Evolutionary conservation across 345 rosid species (phyloP), one percentile per base, ranked within the genome.

Genomic region (Camelina neglecta): DNA sequence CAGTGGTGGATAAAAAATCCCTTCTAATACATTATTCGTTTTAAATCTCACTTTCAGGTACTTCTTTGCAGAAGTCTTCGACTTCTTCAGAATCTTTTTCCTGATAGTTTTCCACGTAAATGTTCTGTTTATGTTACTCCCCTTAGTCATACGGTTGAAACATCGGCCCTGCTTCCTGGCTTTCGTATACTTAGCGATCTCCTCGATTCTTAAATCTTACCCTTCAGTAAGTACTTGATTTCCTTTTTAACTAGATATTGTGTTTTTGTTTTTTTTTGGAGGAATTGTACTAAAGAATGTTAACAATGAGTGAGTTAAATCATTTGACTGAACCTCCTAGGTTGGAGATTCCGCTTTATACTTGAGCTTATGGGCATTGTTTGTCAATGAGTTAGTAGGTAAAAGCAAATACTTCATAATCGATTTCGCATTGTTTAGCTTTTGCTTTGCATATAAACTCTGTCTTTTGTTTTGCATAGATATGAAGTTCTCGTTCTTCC

Each of bases 21-120:
- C 38, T 71, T 75, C 20, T 20, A 35, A 35, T 35, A 35, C 9
- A 44, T 21, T 41, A 72, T 71, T 70, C 18, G 38, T 24, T 63
- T 26, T 8, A 24, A 63, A 44, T 56, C 62, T 79, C 90, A 85
- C 12, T 55, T 61, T 83, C 89, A 90, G 98, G 98, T 89, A 95
- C 85, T 92, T 95, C 90, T 92, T 90, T 79, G 99, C 99, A 1
- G 98, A 95, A 87, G 98, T 92, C 71, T 92, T 90, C 50, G 87
- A 89, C 55, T 92, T 89, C 81, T 90, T 92, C 89, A 83, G 94
- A 84, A 85, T 79, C 62, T 95, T 95, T 86, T 95, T 95, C 77
- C 73, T 90, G 84, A 88, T 90, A 66, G 97, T 95, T 69, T 95
- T 95, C 86, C 96, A 89, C 72, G 71, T 82, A 74, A 92, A 90